Evolutionary conservation across 208 protist species (phyloP).

Genomic region (Zelonia costaricensis): DNA sequence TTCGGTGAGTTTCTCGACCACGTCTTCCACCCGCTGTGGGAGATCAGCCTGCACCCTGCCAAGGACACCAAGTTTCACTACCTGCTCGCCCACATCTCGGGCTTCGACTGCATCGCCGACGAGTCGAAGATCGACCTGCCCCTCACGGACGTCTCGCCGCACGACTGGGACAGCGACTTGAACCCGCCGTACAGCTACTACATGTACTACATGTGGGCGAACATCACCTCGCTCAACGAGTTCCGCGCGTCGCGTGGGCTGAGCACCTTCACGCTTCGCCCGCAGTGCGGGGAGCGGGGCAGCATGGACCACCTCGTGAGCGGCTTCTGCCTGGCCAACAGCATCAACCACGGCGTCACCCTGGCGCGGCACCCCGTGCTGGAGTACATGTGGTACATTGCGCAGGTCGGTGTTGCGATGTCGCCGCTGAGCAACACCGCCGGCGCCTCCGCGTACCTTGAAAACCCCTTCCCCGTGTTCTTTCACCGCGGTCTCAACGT

Average conservation of each 20-base stretch:
- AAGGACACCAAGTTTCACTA: conserved; percentile 95
- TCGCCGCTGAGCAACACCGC: conserved; percentile 99
- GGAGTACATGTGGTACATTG: conserved; percentile 98
- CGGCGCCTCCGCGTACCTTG: conserved; percentile 95
- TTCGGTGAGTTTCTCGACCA: conserved; percentile 97
- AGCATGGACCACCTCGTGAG: conserved; percentile 93
- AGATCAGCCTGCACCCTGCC: conserved; percentile 95
- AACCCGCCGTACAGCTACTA: conserved; percentile 99
- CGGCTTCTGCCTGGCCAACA: conserved; percentile 93
- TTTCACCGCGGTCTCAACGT: conserved; percentile 97
- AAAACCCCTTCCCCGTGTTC: conserved; percentile 96
- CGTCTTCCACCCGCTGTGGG: conserved; percentile 98
- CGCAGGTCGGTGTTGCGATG: conserved; percentile 97
- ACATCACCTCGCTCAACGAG: conserved; percentile 97
- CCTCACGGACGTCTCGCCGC: conserved; percentile 74
- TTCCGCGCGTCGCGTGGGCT: conserved; percentile 87
- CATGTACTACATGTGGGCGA: conserved; percentile 98
- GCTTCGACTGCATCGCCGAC: conserved; percentile 97
- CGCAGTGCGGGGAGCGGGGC: conserved; percentile 96
- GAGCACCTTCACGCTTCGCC: conserved; percentile 93
- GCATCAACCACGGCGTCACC: conserved; percentile 98
- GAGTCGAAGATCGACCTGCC: conserved; percentile 95
- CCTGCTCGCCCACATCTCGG: conserved; percentile 95
- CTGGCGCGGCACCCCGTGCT: conserved; percentile 94
- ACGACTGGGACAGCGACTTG: conserved; percentile 90